Evolutionary conservation across 441 rosid genomes (phyloP), one percentile per base, ranked within the genome.

Genomic region (Sinapis alba): DNA sequence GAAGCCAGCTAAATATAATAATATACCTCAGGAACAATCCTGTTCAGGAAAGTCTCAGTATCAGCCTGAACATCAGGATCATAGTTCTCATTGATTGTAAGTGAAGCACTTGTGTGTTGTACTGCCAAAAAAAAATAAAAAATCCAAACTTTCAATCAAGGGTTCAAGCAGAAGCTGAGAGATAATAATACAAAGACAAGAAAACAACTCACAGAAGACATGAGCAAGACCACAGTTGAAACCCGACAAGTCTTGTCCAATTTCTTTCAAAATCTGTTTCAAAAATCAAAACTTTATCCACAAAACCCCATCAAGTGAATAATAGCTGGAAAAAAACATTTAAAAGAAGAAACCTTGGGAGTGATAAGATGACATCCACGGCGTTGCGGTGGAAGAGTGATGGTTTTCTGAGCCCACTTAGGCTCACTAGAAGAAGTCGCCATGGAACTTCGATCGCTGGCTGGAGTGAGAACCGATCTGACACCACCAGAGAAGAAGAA

Each of bases 301-400:
- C 96, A 65, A 41, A 30, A 7, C 36, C 36, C 36, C 36, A 30
- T 24, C 27, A 24, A 24, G 1, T 24, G 4, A 24, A 24, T 24
- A 2, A 24, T 30, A 30, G 34, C 34, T 30, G 34, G 6, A 28
- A 28, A 38, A 36, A 12, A 4, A 12, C 45, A 13, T 4, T 38
- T 15, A 36, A 36, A 38, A 38, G 45, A 38, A 38, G 16, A 41
- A 41, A 92, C 97, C 97, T 94, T 86, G 26, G 95, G 78, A 63
- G 97, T 94, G 63, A 94, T 81, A 41, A 94, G 97, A 86, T 94
- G 97, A 70, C 97, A 94, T 78, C 98, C 98, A 3, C 97, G 97
- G 68, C 83, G 83, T 21, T 63, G 88, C 6, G 97, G 96, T 41
- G 96, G 86, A 32, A 91, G 87, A 59, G 96, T 90, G 54, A 92